Base-by-base conservation (phyloP, 2,329 filamentous ascomycete genomes). In the Fusarium anguioides region DNA sequence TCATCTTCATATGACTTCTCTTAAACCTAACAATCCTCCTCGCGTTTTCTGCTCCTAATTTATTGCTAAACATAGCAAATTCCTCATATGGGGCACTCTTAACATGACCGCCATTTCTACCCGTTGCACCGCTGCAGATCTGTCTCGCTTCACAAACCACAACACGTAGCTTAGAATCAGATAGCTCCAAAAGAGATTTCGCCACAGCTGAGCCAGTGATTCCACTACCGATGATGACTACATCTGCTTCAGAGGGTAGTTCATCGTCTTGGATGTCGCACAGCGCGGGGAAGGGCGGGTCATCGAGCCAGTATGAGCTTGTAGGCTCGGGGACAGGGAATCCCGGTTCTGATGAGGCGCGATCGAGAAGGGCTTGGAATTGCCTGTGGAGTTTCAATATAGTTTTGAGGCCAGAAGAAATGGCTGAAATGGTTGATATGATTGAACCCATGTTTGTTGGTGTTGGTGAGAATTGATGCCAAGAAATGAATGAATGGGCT, bases 201-300 rank as follows among this genome's bases (percentile, higher is more conserved):
- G 69, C 71, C 2, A 74, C 65, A 1, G 75, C 68, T 6, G 78
- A 80, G 11, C 80, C 83, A 3, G 84, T 82, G 59, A 87, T 86
- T 3, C 86, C 86, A 33, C 84, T 86, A 21, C 86, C 84, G 63
- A 87, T 81, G 37, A 87, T 80, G 18, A 84, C 80, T 4, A 86
- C 73, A 56, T 87, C 85, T 8, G 79, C 80, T 8, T 75, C 70
- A 3, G 68, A 41, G 0, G 82, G 81, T 9, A 84, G 69, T 10
- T 63, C 20, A 3, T 62, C 58, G 4, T 72, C 62, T 29, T 74
- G 74, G 4, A 74, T 69, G 45, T 79, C 64, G 46, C 78, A 76
- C 12, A 84, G 75, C 20, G 79, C 74, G 6, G 81, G 80, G 69
- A 78, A 80, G 0, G 82, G 80, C 47, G 82, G 78, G 44, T 80